Conservation (phyloP, 805 yeast species). For the Sugiyamaella qingdaonensis region DNA sequence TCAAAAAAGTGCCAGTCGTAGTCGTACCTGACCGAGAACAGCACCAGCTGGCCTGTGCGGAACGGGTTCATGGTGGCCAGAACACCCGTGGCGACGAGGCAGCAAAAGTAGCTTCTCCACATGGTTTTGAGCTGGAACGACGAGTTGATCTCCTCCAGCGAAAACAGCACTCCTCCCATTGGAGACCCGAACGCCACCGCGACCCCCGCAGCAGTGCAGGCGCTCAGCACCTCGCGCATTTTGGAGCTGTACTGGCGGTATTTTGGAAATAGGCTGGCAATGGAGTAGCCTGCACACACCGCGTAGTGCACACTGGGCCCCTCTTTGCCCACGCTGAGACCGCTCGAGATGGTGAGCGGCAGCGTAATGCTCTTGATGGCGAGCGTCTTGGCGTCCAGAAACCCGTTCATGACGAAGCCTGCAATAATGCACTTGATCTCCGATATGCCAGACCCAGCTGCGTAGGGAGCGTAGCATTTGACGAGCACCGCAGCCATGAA, state of each 20-base stretch:
- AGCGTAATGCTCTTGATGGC: constrained; percentile 72
- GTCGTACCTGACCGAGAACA: constrained; percentile 88
- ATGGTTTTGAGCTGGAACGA: constrained; percentile 71
- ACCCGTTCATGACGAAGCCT: constrained; percentile 78
- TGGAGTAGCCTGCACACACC: constrained; percentile 86
- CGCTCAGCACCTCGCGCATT: constrained; percentile 62
- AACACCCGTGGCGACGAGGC: constrained; percentile 79
- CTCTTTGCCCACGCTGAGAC: constrained; percentile 91
- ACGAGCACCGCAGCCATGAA: constrained; percentile 65
- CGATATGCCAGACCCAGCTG: constrained; percentile 97
- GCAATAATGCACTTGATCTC: constrained; percentile 93
- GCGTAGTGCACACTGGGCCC: constrained; percentile 99
- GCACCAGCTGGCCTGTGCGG: constrained; percentile 87
- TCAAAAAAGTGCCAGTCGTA: constrained; percentile 84
- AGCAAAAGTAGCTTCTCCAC: constrained; percentile 90
- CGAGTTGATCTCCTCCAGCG: constrained; percentile 84
- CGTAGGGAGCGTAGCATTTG: constrained; percentile 69
- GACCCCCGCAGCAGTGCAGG: constrained; percentile 96
- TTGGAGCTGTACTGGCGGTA: constrained; percentile 35
- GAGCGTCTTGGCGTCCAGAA: constrained; percentile 69
- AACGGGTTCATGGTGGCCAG: constrained; percentile 83
- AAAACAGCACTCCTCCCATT: constrained; percentile 93
- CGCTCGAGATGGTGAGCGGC: constrained; percentile 90
- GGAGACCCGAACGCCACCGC: constrained; percentile 98
- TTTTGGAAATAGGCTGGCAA: constrained; percentile 50